Percentiles rank a stretch among this genome's conserved stretches.
These are phyloP conservation scores for Trichoderma gracile DNA, from an alignment of 2,329 filamentous ascomycete species.

Conservation along the genomic window DNA sequence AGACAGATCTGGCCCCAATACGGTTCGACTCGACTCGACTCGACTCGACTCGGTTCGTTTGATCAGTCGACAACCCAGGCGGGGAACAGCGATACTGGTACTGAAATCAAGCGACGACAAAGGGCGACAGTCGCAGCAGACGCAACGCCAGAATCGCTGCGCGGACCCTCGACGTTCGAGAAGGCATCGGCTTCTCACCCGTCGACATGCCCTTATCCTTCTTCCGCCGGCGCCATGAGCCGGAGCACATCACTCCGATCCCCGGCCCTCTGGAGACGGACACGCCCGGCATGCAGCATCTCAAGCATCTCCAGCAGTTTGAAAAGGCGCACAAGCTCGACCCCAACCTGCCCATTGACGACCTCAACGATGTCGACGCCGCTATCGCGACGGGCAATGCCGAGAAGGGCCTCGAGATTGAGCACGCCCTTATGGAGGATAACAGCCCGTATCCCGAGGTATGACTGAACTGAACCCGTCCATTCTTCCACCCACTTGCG, in stretches of 20 bases:
- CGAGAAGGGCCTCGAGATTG: constrained; percentile 58
- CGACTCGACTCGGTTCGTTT: constrained; percentile 23
- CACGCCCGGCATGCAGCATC: constrained; percentile 44
- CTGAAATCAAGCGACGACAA: constrained; percentile 1
- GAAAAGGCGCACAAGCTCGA: constrained; percentile 64
- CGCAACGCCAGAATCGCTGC: neutral
- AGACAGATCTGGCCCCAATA: constrained; percentile 11
- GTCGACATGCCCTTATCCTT: constrained; percentile 40
- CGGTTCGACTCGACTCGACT: constrained; percentile 15
- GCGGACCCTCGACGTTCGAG: neutral
- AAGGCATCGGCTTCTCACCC: neutral
- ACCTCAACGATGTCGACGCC: constrained; percentile 61
- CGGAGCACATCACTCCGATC: constrained; percentile 48
- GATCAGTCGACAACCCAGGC: constrained; percentile 24
- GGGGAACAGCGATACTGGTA: constrained; percentile 7
- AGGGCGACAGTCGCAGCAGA: neutral
- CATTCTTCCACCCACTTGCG: neutral
- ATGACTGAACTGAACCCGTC: constrained; percentile 29
- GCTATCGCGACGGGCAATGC: constrained; percentile 56
- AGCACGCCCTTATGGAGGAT: constrained; percentile 60
- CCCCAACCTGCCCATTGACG: constrained; percentile 64
- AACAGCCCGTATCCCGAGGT: constrained; percentile 69
- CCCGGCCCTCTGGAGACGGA: constrained; percentile 44
- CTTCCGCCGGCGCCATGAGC: constrained; percentile 50
- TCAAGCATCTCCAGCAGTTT: constrained; percentile 55